Base-by-base conservation (phyloP, 1,284 basidiomycete genomes). In the Ganoderma meredithae region DNA sequence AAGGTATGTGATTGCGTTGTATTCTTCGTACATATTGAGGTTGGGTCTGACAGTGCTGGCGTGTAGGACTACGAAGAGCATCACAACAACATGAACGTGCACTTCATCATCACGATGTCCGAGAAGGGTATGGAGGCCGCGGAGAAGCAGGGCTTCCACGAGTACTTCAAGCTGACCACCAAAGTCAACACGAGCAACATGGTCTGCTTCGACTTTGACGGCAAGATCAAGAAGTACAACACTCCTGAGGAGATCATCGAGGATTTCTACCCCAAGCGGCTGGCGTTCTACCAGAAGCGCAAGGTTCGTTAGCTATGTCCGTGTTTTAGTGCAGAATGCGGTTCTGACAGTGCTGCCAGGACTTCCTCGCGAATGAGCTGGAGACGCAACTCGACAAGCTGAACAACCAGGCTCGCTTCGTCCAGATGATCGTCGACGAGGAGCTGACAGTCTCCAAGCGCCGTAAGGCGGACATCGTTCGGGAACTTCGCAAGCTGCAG, bases 131-230 rank as follows among this genome's bases (percentile, higher is more conserved):
- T 98, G 73, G 88, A 93, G 74, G 95, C 95, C 78, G 95, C 96
- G 1, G 95, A 96, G 76, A 87, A 88, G 66, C 95, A 98, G 78
- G 97, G 97, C 2, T 81, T 98, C 52, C 81, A 93, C 43, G 96
- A 97, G 79, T 95, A 90, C 78, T 99, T 99, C 90, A 98, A 97
- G 82, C 82, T 98, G 63, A 89, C 90, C 4, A 83, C 85, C 55
- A 94, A 95, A 77, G 82, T 99, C 78, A 93, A 86, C 77, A 98
- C 96, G 10, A 88, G 88, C 78, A 99, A 99, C 83, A 99, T 99
- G 98, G 98, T 99, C 10, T 96, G 95, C 80, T 99, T 99, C 80
- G 97, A 99, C 80, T 89, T 95, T 72, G 92, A 97, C 39, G 93
- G 95, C 76, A 98, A 98, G 84, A 98, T 99, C 83, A 96, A 93